Base-by-base conservation (phyloP, 768 basidiomycete genomes). In the Podaxis sp. region DNA sequence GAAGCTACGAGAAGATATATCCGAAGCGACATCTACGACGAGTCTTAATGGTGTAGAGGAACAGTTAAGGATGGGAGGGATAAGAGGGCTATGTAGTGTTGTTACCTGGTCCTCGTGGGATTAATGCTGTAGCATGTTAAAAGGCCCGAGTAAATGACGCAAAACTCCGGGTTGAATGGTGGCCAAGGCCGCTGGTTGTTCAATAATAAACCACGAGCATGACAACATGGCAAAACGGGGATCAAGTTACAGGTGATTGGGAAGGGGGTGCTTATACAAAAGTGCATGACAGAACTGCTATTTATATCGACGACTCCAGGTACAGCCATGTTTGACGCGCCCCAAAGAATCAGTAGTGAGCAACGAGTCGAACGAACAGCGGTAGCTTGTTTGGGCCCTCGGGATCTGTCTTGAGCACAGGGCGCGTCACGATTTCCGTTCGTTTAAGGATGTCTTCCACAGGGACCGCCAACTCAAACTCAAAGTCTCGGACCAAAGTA, bases 381-480 rank as follows among this genome's bases (percentile, higher is more conserved):
- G 84, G 83, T 67, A 85, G 65, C 67, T 82, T 80, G 50, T 75
- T 75, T 11, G 73, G 73, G 2, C 65, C 69, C 27, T 75, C 69
- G 2, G 71, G 72, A 19, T 82, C 78, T 5, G 73, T 73, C n/a
- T 64, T 72, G 12, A 84, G 40, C 17, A 80, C 66, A 2, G 82
- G 84, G 1, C 79, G 72, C 49, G 73, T 73, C 1, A 82, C 77
- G 38, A 82, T 66, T 0, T 67, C 58, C 3, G 74, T 49, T 62
- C 74, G 79, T 70, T 73, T 77, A 17, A 67, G 67, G 33, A 87
- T 72, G 25, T 85, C 79, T 8, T 70, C 69, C 0, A 70, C 73
- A 0, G 83, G 79, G 4, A 85, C 83, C 0, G 82, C 82, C 9
- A 85, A 77, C 52, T 82, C 80, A 49, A 85, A 83, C 50, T 83